A percentile compares a stretch with the other conserved stretches of the same genome.
These are phyloP conservation scores for Apiospora pterosperma DNA, from an alignment of 2,329 filamentous ascomycete genomes.

Conservation along the genomic window DNA sequence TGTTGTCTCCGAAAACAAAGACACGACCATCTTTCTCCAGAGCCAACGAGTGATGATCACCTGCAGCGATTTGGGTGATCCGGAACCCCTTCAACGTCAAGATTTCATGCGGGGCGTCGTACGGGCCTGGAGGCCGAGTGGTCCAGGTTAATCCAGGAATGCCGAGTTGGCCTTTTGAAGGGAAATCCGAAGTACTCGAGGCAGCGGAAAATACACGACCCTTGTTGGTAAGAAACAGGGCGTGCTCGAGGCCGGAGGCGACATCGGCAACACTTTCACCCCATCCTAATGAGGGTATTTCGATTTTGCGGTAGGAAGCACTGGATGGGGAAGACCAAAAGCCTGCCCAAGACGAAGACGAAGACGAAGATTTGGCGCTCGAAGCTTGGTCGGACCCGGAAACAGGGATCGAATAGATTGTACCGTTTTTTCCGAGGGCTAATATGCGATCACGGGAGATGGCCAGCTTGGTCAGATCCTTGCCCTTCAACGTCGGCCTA, in stretches of 20 bases:
- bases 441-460: slow-evolving; percentile 83
- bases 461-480: slow-evolving; percentile 72
- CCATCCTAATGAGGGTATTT: slow-evolving; percentile 60
- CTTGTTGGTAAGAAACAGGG: slow-evolving; percentile 76
- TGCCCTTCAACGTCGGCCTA: slow-evolving; percentile 71
- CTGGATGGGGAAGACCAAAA: slow-evolving; percentile 57
- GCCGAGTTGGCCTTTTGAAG: slow-evolving; percentile 81
- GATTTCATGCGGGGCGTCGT: slow-evolving; percentile 81
- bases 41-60: slow-evolving; percentile 81
- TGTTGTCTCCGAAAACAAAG: slow-evolving; percentile 90
- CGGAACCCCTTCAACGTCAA: slow-evolving; percentile 66
- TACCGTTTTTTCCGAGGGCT: slow-evolving; percentile 69
- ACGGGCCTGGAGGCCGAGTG: slow-evolving; percentile 71
- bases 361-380: slow-evolving; percentile 62
- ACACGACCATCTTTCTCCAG: slow-evolving; percentile 73
- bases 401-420: slow-evolving; percentile 81
- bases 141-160: slow-evolving; percentile 79
- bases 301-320: slow-evolving; percentile 71
- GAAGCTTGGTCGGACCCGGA: slow-evolving; percentile 66
- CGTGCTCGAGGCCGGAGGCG: slow-evolving; percentile 78
- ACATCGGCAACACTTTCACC: slow-evolving; percentile 74
- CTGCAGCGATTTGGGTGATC: slow-evolving; percentile 72
- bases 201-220: slow-evolving; percentile 90
- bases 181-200: slow-evolving; percentile 73
- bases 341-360: slow-evolving; percentile 62